Percentiles rank a stretch among this genome's conserved stretches.
Evolutionary conservation across 192 early-diverging fungal genomes (phyloP).

Genomic region (Backusella liffmaniae): DNA sequence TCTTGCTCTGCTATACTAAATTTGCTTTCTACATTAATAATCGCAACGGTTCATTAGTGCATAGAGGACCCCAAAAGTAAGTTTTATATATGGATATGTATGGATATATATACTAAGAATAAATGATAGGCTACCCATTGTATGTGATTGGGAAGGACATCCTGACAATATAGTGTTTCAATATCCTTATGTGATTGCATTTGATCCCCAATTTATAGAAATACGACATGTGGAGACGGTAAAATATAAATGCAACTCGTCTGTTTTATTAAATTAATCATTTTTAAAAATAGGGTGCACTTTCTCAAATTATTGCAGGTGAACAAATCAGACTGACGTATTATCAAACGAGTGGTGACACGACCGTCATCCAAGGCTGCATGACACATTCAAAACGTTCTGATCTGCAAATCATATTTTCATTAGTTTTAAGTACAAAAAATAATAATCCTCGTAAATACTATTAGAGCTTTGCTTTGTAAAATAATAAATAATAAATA

Average conservation of each 20-base stretch:
- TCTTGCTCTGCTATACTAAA: conserved; percentile 92
- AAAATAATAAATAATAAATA: background rate
- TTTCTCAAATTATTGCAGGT: conserved; percentile 58
- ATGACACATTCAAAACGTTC: conserved; percentile 29
- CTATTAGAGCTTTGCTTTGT: background rate
- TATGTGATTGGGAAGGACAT: conserved; percentile 39
- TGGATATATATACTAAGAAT: background rate
- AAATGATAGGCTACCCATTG: conserved; percentile 12
- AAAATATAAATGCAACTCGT: background rate
- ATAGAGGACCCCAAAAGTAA: conserved; percentile 54
- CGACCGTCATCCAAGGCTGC: conserved; percentile 28
- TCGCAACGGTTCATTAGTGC: conserved; percentile 56
- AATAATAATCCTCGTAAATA: conserved; percentile 5
- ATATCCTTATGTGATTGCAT: conserved; percentile 89
- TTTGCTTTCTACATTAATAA: conserved; percentile 93
- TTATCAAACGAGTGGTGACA: conserved; percentile 14
- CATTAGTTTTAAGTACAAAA: background rate
- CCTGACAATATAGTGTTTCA: conserved; percentile 53
- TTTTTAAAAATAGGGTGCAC: conserved; percentile 41
- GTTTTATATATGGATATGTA: conserved; percentile 25
- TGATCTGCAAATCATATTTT: conserved; percentile 23
- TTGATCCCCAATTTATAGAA: conserved; percentile 88
- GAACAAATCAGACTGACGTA: conserved; percentile 51
- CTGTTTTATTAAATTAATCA: background rate
- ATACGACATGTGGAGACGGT: conserved; percentile 79